phyloP scores from a whole-genome alignment of 2,329 filamentous ascomycete genomes.

The Trichophyton rubrum region DNA sequence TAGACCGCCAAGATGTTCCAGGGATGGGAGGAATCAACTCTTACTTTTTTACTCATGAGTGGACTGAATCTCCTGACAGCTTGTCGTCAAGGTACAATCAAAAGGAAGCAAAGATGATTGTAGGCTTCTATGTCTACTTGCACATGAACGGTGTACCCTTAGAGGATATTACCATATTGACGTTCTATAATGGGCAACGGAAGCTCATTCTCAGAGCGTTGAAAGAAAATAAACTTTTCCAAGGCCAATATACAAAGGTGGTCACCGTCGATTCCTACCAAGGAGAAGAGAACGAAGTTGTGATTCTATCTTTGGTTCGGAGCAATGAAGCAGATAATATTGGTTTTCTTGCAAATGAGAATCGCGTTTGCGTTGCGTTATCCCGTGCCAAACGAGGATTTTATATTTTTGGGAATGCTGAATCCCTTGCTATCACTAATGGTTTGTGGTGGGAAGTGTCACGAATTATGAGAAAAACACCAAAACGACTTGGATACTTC shows the following conservation, averaged over 20 bases:
- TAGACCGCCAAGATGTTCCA: slow-evolving; percentile 41
- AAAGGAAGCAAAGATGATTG: slow-evolving; percentile 64
- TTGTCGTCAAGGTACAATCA: slow-evolving; percentile 57
- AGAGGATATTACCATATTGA: slow-evolving; percentile 61
- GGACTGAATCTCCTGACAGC: slow-evolving; percentile 51
- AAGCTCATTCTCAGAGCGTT: slow-evolving; percentile 46
- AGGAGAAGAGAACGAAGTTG: slow-evolving; percentile 76
- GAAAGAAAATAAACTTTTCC: slow-evolving; percentile 33
- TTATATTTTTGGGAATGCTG: slow-evolving; percentile 70
- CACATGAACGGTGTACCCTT: slow-evolving; percentile 50
- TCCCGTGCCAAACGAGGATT: slow-evolving; percentile 65
- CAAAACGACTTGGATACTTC: slow-evolving; percentile 34
- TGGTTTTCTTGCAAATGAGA: slow-evolving; percentile 60
- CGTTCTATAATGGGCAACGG: slow-evolving; percentile 78
- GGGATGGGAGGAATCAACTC: slow-evolving; percentile 51
- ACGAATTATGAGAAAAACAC: slow-evolving; percentile 27
- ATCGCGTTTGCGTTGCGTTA: slow-evolving; percentile 50
- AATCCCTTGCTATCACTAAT: slow-evolving; percentile 38
- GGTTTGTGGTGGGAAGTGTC: slow-evolving; percentile 42
- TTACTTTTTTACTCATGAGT: slow-evolving; percentile 53
- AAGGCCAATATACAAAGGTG: slow-evolving; percentile 44
- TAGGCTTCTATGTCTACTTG: slow-evolving; percentile 59
- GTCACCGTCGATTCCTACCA: slow-evolving; percentile 82
- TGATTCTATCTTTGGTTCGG: slow-evolving; percentile 69
- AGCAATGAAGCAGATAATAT: slow-evolving; percentile 48